These are phyloP conservation scores for Dysphania ambrosioides DNA, from an alignment of 148 eudicot genomes.

Conservation along the genomic window DNA sequence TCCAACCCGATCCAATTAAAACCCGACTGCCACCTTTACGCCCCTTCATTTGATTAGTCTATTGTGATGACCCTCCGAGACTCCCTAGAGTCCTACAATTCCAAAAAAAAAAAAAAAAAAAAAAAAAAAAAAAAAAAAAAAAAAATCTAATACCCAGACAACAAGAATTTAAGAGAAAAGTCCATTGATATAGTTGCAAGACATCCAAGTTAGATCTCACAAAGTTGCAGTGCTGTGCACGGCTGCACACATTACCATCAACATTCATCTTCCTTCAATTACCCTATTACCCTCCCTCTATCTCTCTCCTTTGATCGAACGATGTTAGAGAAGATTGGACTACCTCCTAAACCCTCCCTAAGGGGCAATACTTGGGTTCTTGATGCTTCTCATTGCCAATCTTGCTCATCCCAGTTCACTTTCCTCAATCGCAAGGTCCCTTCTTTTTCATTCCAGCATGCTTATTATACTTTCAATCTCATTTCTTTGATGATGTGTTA, in stretches of 20 bases:
- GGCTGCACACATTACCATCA: not conserved
- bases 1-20: no score
- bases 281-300: not conserved
- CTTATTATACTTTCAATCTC: slow-evolving; percentile 1
- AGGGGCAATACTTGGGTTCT: slow-evolving; percentile 84
- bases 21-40: no score
- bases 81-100: not conserved
- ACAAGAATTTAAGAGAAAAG: not conserved
- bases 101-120: not conserved
- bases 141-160: not conserved
- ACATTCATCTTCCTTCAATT: not conserved
- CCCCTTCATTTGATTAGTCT: no score
- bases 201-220: not conserved
- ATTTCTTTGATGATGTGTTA: not conserved
- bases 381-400: slow-evolving; percentile 81
- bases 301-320: not conserved
- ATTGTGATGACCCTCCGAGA: no score
- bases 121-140: not conserved
- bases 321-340: slow-evolving; percentile 64
- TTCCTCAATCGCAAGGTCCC: slow-evolving; percentile 91
- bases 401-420: slow-evolving; percentile 74
- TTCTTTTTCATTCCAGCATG: slow-evolving; percentile 3
- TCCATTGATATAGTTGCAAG: not conserved
- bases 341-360: slow-evolving; percentile 70
- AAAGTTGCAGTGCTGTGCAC: not conserved